These are phyloP conservation scores for Kurtzmaniella fragi DNA, from an alignment of 805 yeast species.

Conservation along the genomic window DNA sequence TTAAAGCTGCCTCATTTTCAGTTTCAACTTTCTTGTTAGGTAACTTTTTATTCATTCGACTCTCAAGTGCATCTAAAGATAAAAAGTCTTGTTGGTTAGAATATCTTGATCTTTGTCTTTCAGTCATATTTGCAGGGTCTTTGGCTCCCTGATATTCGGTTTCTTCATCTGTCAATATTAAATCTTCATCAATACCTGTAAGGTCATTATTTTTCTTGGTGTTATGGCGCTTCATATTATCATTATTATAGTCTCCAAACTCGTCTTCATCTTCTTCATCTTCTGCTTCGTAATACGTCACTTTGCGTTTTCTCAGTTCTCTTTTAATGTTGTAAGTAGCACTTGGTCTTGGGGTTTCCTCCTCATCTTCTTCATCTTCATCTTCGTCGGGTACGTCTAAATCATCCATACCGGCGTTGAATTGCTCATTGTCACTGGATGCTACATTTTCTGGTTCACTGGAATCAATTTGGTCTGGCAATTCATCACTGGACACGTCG, in stretches of 20 bases:
- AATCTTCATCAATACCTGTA: constrained; percentile 22
- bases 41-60: constrained; percentile 15
- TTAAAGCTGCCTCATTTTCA: constrained; percentile 76
- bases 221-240: constrained; percentile 9
- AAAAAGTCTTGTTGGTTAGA: constrained; percentile 17
- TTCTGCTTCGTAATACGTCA: constrained; percentile 34
- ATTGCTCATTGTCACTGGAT: constrained; percentile 21
- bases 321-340: constrained; percentile 7
- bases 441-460: constrained; percentile 13
- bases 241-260: constrained; percentile 7
- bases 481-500: background rate
- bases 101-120: constrained; percentile 47
- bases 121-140: constrained; percentile 49
- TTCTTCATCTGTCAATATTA: constrained; percentile 37
- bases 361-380: constrained; percentile 23
- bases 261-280: constrained; percentile 25
- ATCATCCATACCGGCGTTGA: constrained; percentile 17
- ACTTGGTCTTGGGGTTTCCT: constrained; percentile 6
- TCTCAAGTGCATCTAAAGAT: constrained; percentile 12
- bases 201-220: constrained; percentile 18
- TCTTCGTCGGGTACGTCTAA: constrained; percentile 35
- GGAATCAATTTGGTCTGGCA: background rate
- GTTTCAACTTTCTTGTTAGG: constrained; percentile 52
- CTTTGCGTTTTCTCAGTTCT: constrained; percentile 31
- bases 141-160: constrained; percentile 36